phyloP scores from a whole-genome alignment of 2,329 filamentous ascomycete species.

The Fusarium nisikadoi region DNA sequence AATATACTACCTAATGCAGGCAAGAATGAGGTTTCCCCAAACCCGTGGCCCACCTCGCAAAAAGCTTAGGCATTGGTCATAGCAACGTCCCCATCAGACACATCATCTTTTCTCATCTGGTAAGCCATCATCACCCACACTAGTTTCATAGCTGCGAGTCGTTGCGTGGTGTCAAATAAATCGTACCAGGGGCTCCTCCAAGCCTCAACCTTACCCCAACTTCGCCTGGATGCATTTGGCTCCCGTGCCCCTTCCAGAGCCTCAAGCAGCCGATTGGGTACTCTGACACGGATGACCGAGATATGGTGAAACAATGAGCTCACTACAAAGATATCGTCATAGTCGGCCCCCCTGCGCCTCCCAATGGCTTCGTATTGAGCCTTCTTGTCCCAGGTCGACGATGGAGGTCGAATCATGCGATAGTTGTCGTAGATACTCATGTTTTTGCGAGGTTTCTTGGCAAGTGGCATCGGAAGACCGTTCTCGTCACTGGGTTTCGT shows the following conservation, averaged over 20 bases:
- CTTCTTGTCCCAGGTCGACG: slow-evolving; percentile 69
- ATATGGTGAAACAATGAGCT: slow-evolving; percentile 72
- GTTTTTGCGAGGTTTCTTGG: slow-evolving; percentile 65
- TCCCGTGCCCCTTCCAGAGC: slow-evolving; percentile 61
- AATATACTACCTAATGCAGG: background rate
- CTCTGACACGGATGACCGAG: slow-evolving; percentile 67
- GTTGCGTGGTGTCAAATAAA: slow-evolving; percentile 64
- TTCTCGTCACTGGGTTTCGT: slow-evolving; percentile 44
- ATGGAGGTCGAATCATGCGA: slow-evolving; percentile 68
- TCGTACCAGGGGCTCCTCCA: slow-evolving; percentile 72
- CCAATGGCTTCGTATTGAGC: slow-evolving; percentile 68
- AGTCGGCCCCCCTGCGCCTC: slow-evolving; percentile 56
- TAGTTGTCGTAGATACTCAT: slow-evolving; percentile 71
- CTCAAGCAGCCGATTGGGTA: slow-evolving; percentile 63
- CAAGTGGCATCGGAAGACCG: slow-evolving; percentile 40
- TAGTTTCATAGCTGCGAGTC: slow-evolving; percentile 66
- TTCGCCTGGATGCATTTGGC: slow-evolving; percentile 48
- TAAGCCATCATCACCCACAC: slow-evolving; percentile 71
- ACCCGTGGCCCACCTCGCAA: background rate
- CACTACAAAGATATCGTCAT: slow-evolving; percentile 71
- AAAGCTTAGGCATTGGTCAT: slow-evolving; percentile 43
- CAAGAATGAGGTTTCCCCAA: background rate
- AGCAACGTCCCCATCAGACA: slow-evolving; percentile 40
- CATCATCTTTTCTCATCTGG: slow-evolving; percentile 61
- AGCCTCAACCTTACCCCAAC: slow-evolving; percentile 65